phyloP scores from a whole-genome alignment of 352 stramenopile species.

The Chrysophaeum taylorii region DNA sequence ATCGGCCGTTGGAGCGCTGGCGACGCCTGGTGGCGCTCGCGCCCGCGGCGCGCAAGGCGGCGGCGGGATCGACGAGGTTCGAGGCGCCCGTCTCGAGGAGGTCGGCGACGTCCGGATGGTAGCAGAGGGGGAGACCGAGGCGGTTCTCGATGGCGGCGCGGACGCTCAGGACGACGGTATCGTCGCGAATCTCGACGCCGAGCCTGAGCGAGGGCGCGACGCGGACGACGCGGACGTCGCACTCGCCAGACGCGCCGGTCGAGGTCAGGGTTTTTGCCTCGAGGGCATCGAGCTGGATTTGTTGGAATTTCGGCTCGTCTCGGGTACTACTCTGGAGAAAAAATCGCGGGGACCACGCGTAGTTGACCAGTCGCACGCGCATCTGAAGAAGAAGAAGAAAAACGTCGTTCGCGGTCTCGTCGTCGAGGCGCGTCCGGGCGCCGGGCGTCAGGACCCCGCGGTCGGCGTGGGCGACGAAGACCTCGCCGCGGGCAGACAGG shows the following conservation, averaged over 20 bases:
- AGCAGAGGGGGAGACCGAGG: not conserved
- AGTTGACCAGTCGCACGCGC: not conserved
- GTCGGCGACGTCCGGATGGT: too few relatives aligned
- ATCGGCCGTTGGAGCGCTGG: not conserved
- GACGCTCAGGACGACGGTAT: not conserved
- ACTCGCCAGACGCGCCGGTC: not conserved
- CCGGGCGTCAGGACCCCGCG: not conserved
- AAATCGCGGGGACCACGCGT: not conserved
- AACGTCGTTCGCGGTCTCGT: not conserved
- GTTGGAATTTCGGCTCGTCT: too few relatives aligned
- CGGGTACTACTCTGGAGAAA: not conserved
- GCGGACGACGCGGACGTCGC: not conserved
- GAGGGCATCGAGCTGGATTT: not conserved
- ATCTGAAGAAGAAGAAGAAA: not conserved
- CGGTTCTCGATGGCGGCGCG: not conserved
- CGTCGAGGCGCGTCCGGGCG: not conserved
- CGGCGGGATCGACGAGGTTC: not conserved
- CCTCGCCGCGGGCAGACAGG: too few relatives aligned
- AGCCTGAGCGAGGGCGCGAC: constrained; percentile 1
- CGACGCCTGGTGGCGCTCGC: not conserved
- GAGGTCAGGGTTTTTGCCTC: too few relatives aligned
- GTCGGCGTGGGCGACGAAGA: not conserved
- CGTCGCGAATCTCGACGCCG: not conserved
- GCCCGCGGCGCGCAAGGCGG: not conserved
- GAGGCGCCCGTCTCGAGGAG: too few relatives aligned